Evolutionary conservation across 257 asterid species (phyloP), one percentile per base, ranked within the genome.

Genomic region (Solanum paucissectum): DNA sequence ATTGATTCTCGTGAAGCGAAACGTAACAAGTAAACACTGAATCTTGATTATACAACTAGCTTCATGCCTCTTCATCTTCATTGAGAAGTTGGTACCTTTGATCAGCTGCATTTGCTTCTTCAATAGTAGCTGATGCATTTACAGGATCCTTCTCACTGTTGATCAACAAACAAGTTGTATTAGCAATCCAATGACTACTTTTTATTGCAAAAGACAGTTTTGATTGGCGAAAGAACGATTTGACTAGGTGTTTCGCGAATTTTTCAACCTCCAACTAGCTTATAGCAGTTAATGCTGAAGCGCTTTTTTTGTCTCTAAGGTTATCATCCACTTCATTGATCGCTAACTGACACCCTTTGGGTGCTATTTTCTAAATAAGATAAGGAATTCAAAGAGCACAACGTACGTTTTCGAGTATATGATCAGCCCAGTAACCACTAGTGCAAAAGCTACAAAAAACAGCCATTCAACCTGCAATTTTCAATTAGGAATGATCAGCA

Each of bases 381-480:
- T 27, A 32, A 66, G 29, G 6, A 42, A 86, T n/a, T n/a, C 29
- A 46, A 68, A 55, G 34, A 52, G 64, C 27, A 33, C 13, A 27
- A 73, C 91, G 27, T 87, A 94, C 98, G 91, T 89, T 90, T 83
- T 93, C 13, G 95, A 90, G 87, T 94, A 95, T 69, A 94, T 83
- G 88, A 91, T 40, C 34, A 95, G 91, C 20, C 98, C 98, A 84
- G 89, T 74, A 9, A 91, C 93, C 4, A 95, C 98, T 13, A 92
- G 84, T 29, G 89, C 90, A 88, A 92, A 94, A 1, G 98, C 95
- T 87, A 91, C 10, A 86, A 93, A 94, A 89, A 90, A 95, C 46
- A 95, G 76, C 98, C 95, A 93, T 86, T 93, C 98, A 21, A 95
- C 96, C 98, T 94, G 93, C 90, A 94, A 33, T 81, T 42, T 38